phyloP scores from a whole-genome alignment of 2,329 filamentous ascomycete species.

The Rhytidhysteron rufulum region DNA sequence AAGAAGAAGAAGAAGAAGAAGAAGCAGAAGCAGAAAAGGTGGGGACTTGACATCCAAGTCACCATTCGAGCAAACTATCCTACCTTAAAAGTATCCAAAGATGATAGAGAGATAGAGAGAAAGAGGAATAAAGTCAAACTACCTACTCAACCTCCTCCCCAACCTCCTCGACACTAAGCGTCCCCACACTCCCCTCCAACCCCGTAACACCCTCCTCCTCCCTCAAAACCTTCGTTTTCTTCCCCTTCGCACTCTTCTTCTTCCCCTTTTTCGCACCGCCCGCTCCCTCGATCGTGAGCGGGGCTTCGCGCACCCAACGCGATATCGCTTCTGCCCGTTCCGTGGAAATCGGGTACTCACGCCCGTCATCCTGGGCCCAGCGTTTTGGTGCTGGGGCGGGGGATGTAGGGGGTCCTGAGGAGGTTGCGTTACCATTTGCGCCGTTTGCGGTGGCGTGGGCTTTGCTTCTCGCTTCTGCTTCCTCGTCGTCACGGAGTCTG shows the following conservation, averaged over 20 bases:
- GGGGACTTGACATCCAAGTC: constrained; percentile 12
- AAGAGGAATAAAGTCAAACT: too few species aligned
- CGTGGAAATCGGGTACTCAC: constrained; percentile 66
- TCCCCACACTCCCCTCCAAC: constrained; percentile 17
- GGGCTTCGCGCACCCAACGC: constrained; percentile 60
- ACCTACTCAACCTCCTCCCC: constrained; percentile 18
- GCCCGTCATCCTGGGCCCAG: constrained; percentile 62
- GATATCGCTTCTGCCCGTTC: constrained; percentile 66
- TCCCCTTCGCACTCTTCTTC: constrained; percentile 12
- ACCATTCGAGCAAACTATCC: neutral
- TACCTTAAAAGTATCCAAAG: neutral
- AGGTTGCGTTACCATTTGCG: constrained; percentile 2
- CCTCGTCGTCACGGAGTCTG: constrained; percentile 54
- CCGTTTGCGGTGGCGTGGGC: constrained; percentile 2
- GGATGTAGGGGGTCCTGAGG: constrained; percentile 4
- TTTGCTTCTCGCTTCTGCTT: constrained; percentile 27
- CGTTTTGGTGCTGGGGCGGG: constrained; percentile 43
- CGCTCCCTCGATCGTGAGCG: constrained; percentile 30
- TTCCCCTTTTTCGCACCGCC: constrained; percentile 33
- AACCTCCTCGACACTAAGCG: constrained; percentile 14
- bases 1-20: too few species aligned
- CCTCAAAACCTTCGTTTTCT: constrained; percentile 1
- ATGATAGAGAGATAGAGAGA: neutral
- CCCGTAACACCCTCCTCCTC: constrained; percentile 8
- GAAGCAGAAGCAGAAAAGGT: too few species aligned